phyloP scores from a whole-genome alignment of 306 rosid genomes.

The Pterocarpus macrocarpus region DNA sequence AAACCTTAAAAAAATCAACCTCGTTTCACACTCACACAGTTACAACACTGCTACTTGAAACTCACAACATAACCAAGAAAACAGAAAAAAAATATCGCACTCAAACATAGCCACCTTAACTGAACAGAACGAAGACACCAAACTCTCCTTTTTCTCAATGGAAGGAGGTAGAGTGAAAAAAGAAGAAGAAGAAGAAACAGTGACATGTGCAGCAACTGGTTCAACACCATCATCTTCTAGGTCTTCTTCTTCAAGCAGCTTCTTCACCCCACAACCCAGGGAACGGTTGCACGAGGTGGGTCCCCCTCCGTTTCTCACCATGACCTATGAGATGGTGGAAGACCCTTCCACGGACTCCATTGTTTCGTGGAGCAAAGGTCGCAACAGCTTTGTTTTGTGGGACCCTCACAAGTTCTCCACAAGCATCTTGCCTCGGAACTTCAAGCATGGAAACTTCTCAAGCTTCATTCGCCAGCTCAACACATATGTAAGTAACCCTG shows the following conservation, averaged over 20 bases:
- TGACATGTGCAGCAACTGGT: background rate
- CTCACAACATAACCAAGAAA: no score
- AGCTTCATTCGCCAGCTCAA: slow-evolving; percentile 7
- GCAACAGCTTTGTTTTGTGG: background rate
- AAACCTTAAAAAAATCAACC: no score
- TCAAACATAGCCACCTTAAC: no score
- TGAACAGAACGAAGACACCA: no score
- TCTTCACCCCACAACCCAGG: background rate
- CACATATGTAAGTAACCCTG: background rate
- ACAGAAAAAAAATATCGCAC: no score
- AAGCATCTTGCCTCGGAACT: background rate
- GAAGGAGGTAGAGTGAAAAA: background rate
- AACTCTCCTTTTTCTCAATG: background rate
- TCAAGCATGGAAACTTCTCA: background rate
- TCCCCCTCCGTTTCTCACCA: background rate
- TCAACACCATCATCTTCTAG: no score
- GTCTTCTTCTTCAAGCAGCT: no score
- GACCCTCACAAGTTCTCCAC: background rate
- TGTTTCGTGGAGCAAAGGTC: background rate
- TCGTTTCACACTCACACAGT: no score
- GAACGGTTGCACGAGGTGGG: background rate
- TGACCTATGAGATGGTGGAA: background rate
- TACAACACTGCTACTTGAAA: no score
- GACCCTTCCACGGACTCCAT: background rate
- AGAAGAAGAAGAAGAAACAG: background rate